phyloP scores from a whole-genome alignment of 345 rosid genomes.

The Erysimum cheiranthoides region DNA sequence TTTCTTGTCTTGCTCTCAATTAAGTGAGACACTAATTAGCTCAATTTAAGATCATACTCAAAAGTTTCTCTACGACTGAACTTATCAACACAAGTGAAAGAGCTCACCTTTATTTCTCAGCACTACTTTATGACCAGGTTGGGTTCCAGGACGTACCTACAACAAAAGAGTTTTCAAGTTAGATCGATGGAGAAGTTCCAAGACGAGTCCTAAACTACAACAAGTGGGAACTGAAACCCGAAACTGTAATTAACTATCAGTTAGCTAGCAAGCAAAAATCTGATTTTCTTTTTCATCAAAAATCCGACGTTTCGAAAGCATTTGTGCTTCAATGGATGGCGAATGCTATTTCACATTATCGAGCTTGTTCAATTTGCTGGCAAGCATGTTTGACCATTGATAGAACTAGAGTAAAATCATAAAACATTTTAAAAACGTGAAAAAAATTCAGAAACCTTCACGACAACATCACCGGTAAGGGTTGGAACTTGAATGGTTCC shows the following conservation, averaged over 20 bases:
- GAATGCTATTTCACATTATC: background rate
- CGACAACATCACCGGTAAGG: constrained; percentile 95
- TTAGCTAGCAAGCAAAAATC: constrained; percentile 11
- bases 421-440: background rate
- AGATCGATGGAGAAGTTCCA: constrained; percentile 1
- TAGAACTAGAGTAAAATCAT: background rate
- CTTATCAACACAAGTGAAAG: constrained; percentile 12
- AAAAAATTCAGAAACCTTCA: constrained; percentile 66
- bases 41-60: constrained; percentile 1
- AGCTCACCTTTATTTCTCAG: constrained; percentile 88
- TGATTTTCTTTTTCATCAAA: constrained; percentile 8
- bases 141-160: constrained; percentile 96
- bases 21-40: background rate
- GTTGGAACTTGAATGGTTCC: constrained; percentile 98
- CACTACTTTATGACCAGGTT: constrained; percentile 98
- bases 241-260: background rate
- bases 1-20: background rate
- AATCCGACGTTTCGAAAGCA: background rate
- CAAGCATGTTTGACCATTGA: constrained; percentile 1
- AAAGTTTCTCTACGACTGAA: constrained; percentile 4
- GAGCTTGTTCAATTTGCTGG: background rate
- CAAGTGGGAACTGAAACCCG: background rate
- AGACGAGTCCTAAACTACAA: constrained; percentile 2
- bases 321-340: background rate
- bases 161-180: constrained; percentile 31